A percentile compares a stretch with the other conserved stretches of the same genome.
Conservation (phyloP, 495 filamentous ascomycete species). For the Xylaria cubensis region DNA sequence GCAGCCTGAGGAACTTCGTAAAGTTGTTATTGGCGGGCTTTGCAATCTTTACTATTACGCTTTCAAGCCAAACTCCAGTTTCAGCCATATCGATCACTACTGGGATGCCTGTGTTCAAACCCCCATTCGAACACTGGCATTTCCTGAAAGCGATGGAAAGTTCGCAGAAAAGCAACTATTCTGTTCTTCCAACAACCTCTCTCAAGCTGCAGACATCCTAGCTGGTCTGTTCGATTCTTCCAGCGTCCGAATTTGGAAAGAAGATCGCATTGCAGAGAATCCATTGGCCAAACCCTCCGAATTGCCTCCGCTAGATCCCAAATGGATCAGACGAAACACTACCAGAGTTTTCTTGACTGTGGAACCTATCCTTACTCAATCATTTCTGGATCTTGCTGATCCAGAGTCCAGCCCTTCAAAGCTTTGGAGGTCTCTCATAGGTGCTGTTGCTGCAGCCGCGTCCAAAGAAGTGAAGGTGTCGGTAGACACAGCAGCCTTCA, state of each 20-base stretch:
- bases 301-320: slow-evolving; percentile 77
- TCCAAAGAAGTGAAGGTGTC: slow-evolving; percentile 91
- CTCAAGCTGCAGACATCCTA: slow-evolving; percentile 66
- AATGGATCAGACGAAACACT: slow-evolving; percentile 83
- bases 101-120: slow-evolving; percentile 79
- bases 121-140: slow-evolving; percentile 54
- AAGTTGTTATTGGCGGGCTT: slow-evolving; percentile 70
- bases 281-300: slow-evolving; percentile 68
- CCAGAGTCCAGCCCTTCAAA: slow-evolving; percentile 56
- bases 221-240: slow-evolving; percentile 70
- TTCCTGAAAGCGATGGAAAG: slow-evolving; percentile 39
- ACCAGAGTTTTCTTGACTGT: slow-evolving; percentile 66
- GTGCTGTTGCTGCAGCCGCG: slow-evolving; percentile 75
- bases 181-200: slow-evolving; percentile 35
- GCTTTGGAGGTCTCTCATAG: slow-evolving; percentile 74
- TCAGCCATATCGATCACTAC: slow-evolving; percentile 69
- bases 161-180: slow-evolving; percentile 31
- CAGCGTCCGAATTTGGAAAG: slow-evolving; percentile 72
- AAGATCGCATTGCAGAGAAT: slow-evolving; percentile 67
- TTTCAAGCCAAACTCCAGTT: slow-evolving; percentile 70
- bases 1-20: slow-evolving; percentile 61
- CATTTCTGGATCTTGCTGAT: slow-evolving; percentile 56
- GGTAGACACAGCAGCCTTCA: slow-evolving; percentile 77
- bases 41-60: slow-evolving; percentile 86
- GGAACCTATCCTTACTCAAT: slow-evolving; percentile 64